These are phyloP conservation scores for Grifola frondosa DNA, from an alignment of 1,284 basidiomycete species.

Conservation along the genomic window DNA sequence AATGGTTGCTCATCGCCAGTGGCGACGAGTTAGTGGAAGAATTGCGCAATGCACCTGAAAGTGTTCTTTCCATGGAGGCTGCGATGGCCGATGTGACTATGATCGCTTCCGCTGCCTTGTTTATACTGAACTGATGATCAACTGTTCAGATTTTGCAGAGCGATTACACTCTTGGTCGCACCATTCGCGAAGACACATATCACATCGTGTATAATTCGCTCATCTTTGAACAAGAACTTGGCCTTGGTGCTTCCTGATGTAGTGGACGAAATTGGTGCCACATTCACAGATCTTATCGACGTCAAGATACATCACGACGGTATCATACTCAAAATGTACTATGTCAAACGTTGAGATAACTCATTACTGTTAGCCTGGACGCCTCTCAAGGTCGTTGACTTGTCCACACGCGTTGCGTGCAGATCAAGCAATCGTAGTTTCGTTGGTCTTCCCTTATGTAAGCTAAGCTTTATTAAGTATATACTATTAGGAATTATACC, in stretches of 20 bases:
- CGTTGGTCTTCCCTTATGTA: constrained; percentile 29
- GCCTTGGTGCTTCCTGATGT: constrained; percentile 26
- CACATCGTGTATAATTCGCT: constrained; percentile 27
- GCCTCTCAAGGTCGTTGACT: constrained; percentile 12
- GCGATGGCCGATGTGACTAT: constrained; percentile 30
- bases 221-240: constrained; percentile 33
- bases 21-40: constrained; percentile 35
- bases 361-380: no score
- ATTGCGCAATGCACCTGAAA: constrained; percentile 33
- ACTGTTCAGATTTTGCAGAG: constrained; percentile 19
- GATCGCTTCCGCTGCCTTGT: background rate
- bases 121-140: no score
- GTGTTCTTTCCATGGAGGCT: constrained; percentile 33
- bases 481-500: no score
- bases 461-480: constrained; percentile 2
- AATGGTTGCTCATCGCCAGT: constrained; percentile 35
- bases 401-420: constrained; percentile 3
- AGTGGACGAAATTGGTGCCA: constrained; percentile 31
- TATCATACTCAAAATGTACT: background rate
- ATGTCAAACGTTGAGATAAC: no score
- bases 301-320: constrained; percentile 10
- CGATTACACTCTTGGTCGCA: constrained; percentile 29
- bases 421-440: constrained; percentile 30
- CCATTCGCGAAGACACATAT: constrained; percentile 27
- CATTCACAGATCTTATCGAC: constrained; percentile 31